A percentile compares a stretch with the other conserved stretches of the same genome.
Evolutionary conservation across 805 yeast species (phyloP).

Genomic region (Candida ponderosae): DNA sequence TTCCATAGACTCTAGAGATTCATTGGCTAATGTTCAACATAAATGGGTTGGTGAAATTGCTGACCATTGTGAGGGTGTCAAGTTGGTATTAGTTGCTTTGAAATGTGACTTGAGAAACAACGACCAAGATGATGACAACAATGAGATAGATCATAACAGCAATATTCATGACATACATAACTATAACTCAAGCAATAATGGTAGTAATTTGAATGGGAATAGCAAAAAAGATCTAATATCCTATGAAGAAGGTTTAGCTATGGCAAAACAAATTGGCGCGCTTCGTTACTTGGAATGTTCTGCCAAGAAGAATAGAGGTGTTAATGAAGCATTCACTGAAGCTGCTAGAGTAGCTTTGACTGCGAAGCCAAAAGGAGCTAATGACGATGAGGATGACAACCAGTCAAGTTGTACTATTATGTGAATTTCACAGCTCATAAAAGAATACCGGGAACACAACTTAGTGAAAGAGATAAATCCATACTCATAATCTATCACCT

Average conservation of each 20-base stretch:
- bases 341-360: slow-evolving; percentile 95
- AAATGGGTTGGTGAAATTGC: slow-evolving; percentile 97
- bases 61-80: slow-evolving; percentile 95
- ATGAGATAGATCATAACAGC: slow-evolving; percentile 4
- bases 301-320: slow-evolving; percentile 94
- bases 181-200: slow-evolving; percentile 20
- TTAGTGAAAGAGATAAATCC: no score
- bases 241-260: slow-evolving; percentile 88
- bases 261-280: slow-evolving; percentile 92
- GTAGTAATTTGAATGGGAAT: slow-evolving; percentile 23
- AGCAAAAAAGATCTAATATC: slow-evolving; percentile 50
- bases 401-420: slow-evolving; percentile 31
- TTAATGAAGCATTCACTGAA: slow-evolving; percentile 98
- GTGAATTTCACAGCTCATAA: slow-evolving; percentile 19
- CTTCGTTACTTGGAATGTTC: slow-evolving; percentile 92
- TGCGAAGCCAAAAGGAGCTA: slow-evolving; percentile 76
- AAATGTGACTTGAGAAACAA: slow-evolving; percentile 85
- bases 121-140: slow-evolving; percentile 41
- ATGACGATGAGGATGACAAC: slow-evolving; percentile 30
- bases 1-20: slow-evolving; percentile 89
- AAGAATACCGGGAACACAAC: no score
- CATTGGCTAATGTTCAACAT: slow-evolving; percentile 88
- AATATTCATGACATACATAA: slow-evolving; percentile 13
- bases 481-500: no score
- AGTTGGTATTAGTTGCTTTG: slow-evolving; percentile 85